Evolutionary conservation across 208 protist species (phyloP).

Genomic region (Crithidia expoeki): DNA sequence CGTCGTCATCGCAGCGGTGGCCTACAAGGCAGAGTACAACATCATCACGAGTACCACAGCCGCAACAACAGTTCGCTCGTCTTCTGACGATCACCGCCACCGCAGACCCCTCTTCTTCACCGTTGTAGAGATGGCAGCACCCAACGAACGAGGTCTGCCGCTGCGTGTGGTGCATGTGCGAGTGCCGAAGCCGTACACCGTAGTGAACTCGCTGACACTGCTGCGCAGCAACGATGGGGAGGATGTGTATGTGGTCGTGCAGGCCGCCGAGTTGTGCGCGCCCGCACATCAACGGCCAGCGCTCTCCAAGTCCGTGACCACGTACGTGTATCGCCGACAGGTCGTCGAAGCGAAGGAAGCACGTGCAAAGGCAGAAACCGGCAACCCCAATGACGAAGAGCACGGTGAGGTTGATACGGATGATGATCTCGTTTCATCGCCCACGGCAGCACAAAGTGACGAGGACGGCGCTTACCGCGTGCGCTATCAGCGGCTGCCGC

Average conservation of each 20-base stretch:
- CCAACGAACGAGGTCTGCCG: conserved; percentile 30
- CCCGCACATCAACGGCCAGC: not conserved
- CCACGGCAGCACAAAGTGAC: not conserved
- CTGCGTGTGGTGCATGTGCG: conserved; percentile 42
- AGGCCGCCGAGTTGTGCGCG: conserved; percentile 18
- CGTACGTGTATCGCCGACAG: conserved; percentile 53
- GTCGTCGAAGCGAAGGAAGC: not conserved
- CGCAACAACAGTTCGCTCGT: not conserved
- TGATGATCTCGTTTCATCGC: not conserved
- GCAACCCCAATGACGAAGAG: not conserved
- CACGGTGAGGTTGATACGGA: conserved; percentile 10
- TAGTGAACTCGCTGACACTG: conserved; percentile 31
- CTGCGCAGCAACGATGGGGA: conserved; percentile 43
- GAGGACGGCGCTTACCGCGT: conserved; percentile 6
- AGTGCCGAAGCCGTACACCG: conserved; percentile 24
- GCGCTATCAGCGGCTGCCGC: conserved; percentile 56
- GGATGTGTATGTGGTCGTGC: conserved; percentile 57
- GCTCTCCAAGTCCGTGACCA: conserved; percentile 4
- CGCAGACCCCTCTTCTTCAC: conserved; percentile 34
- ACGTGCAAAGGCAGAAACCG: not conserved
- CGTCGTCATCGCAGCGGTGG: conserved; percentile 41
- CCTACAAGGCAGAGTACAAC: not conserved
- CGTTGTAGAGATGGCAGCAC: conserved; percentile 38
- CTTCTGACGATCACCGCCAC: not conserved
- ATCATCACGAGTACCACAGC: not conserved